phyloP scores from a whole-genome alignment of 2,329 filamentous ascomycete species.

The Curvularia eragrostidis region DNA sequence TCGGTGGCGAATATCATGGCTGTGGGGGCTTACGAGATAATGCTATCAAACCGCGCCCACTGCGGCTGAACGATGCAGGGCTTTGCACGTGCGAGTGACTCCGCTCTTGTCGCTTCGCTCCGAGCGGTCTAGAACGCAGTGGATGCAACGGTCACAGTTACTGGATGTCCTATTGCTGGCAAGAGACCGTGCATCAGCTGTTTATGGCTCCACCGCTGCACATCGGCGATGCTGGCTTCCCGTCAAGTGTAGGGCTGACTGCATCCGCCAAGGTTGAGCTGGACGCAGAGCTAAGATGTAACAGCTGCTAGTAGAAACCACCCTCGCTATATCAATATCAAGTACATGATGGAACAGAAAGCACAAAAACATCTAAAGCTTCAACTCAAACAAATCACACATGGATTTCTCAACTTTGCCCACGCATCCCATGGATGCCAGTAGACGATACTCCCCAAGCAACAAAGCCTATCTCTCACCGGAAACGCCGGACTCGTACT shows the following conservation, averaged over 20 bases:
- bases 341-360: neutral
- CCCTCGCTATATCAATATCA: neutral
- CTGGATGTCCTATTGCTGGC: neutral
- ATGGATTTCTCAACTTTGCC: neutral
- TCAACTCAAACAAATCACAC: neutral
- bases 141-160: constrained; percentile 1
- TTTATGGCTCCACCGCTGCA: neutral
- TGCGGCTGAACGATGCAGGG: neutral
- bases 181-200: neutral
- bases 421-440: neutral
- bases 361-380: neutral
- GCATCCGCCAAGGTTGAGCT: neutral
- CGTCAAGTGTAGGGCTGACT: constrained; percentile 2
- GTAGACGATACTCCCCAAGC: neutral
- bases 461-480: neutral
- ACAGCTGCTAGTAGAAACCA: neutral
- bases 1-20: constrained; percentile 2
- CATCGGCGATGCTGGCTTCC: neutral
- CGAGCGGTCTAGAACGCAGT: neutral
- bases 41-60: neutral
- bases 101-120: constrained; percentile 1
- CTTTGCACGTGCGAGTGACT: neutral
- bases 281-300: neutral
- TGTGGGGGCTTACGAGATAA: neutral
- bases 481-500: neutral